These are phyloP conservation scores for Irpex sp. DNA, from an alignment of 1,284 basidiomycete genomes.

Conservation along the genomic window DNA sequence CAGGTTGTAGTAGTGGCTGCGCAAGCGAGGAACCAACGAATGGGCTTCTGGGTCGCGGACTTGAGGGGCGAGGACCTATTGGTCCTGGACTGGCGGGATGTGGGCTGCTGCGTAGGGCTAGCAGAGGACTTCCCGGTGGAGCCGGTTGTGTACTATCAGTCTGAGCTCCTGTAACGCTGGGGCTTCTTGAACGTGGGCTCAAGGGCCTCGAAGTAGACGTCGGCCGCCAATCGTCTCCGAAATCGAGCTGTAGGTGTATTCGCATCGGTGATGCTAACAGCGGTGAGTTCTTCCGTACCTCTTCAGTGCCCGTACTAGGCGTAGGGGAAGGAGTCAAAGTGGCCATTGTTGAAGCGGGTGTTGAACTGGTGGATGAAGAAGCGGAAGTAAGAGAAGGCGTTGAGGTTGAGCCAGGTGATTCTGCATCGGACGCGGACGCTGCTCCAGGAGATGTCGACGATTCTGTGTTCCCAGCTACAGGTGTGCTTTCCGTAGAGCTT, in stretches of 20 bases:
- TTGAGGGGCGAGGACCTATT: constrained; percentile 1
- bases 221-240: neutral
- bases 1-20: neutral
- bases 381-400: constrained; percentile 22
- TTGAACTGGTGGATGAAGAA: neutral
- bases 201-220: neutral
- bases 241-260: neutral
- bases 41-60: neutral
- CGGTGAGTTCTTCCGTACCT: neutral
- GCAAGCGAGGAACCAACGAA: neutral
- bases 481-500: neutral
- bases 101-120: neutral
- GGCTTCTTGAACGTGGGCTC: constrained; percentile 1
- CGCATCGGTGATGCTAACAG: neutral
- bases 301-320: neutral
- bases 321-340: neutral
- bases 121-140: neutral
- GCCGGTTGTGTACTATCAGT: neutral
- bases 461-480: neutral
- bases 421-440: constrained; percentile 2
- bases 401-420: constrained; percentile 4
- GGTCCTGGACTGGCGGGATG: neutral
- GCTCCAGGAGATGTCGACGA: neutral
- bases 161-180: neutral
- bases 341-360: neutral